A percentile compares a stretch with the other conserved stretches of the same genome.
Conservation (phyloP, 208 protist genomes). For the Trypanosoma rangeli region DNA sequence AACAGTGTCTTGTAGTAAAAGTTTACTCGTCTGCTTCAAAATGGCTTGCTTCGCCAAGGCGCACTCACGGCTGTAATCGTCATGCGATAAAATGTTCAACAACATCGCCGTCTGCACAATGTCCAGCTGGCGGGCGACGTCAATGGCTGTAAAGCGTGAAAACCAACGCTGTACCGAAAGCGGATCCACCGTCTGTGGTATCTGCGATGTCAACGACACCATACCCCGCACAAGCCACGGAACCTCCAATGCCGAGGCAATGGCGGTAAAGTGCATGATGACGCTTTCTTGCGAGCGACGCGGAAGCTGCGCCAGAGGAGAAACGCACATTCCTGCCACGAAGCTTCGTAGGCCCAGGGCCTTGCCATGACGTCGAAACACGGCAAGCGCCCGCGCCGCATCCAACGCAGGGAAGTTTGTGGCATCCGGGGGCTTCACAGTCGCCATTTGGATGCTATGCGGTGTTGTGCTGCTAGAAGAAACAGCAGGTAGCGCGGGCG, state of each 20-base stretch:
- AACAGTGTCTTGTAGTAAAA: slow-evolving; percentile 30
- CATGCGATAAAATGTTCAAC: slow-evolving; percentile 40
- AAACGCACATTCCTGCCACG: slow-evolving; percentile 57
- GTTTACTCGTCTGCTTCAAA: slow-evolving; percentile 12
- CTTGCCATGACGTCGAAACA: slow-evolving; percentile 54
- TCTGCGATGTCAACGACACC: slow-evolving; percentile 32
- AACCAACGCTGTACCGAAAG: slow-evolving; percentile 72
- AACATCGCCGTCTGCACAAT: slow-evolving; percentile 41
- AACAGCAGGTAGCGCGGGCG: background rate
- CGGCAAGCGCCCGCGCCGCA: slow-evolving; percentile 29
- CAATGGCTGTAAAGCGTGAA: slow-evolving; percentile 68
- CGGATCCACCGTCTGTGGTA: slow-evolving; percentile 41
- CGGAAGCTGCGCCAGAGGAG: slow-evolving; percentile 47
- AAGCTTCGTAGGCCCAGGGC: slow-evolving; percentile 54
- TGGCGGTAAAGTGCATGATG: slow-evolving; percentile 65
- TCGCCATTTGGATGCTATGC: background rate
- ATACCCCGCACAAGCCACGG: slow-evolving; percentile 48
- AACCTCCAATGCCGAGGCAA: slow-evolving; percentile 50
- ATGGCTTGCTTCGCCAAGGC: slow-evolving; percentile 31
- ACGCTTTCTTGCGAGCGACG: slow-evolving; percentile 42
- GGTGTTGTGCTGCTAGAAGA: background rate
- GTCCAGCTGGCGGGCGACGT: slow-evolving; percentile 57
- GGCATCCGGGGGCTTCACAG: background rate
- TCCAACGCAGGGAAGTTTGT: background rate
- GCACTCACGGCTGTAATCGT: slow-evolving; percentile 31